Evolutionary conservation across 164 flowering plant species (phyloP).

Genomic region (Hamamelis virginiana): DNA sequence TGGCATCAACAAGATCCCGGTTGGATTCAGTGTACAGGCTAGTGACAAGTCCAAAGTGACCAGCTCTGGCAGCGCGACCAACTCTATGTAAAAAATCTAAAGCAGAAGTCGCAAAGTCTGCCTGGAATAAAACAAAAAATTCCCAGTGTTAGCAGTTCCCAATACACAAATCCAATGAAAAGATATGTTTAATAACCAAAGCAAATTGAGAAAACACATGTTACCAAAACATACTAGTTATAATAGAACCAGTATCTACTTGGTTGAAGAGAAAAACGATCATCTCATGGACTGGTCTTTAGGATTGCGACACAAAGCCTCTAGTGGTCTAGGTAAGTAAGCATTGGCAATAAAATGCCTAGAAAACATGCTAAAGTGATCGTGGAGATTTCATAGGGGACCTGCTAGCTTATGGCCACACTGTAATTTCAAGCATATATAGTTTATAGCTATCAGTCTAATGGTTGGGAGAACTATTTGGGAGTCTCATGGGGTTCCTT

Average conservation of each 20-base stretch:
- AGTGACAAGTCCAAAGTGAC: constrained; percentile 84
- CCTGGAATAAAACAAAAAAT: constrained; percentile 42
- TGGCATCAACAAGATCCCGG: constrained; percentile 77
- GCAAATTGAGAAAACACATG: background rate
- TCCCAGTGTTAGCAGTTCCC: constrained; percentile 7
- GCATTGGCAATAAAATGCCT: no score
- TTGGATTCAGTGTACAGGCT: constrained; percentile 76
- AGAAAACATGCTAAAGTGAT: no score
- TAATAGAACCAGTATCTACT: background rate
- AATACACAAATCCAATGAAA: background rate
- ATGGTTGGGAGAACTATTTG: no score
- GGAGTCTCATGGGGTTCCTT: no score
- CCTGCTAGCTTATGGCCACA: no score
- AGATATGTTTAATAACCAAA: background rate
- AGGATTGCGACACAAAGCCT: no score
- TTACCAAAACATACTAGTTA: background rate
- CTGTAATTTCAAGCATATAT: no score
- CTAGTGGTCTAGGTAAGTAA: no score
- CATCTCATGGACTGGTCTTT: no score
- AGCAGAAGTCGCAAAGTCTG: constrained; percentile 94
- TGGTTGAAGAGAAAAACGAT: no score
- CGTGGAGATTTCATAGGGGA: no score
- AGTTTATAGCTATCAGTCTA: no score
- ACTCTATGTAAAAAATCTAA: constrained; percentile 92
- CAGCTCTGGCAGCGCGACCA: constrained; percentile 97